These are phyloP conservation scores for Serendipita vermifera DNA, from an alignment of 768 basidiomycete species.

Conservation along the genomic window DNA sequence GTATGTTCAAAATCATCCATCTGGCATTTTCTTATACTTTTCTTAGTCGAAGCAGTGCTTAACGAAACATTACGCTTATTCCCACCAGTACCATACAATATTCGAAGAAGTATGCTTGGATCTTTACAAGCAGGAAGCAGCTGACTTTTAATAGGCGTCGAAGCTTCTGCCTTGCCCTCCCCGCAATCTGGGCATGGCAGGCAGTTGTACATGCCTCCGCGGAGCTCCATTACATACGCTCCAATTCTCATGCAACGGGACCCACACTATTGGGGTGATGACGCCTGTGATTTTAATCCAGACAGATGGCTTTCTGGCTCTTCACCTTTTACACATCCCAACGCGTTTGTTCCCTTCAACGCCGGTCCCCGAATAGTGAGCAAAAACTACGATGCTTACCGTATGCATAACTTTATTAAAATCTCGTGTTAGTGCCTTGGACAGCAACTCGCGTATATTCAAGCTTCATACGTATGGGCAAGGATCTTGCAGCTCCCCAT, in stretches of 20 bases:
- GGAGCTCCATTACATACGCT: slow-evolving; percentile 44
- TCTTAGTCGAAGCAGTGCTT: slow-evolving; percentile 32
- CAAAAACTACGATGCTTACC: slow-evolving; percentile 11
- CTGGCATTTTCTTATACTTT: background rate
- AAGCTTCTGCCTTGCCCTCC: slow-evolving; percentile 32
- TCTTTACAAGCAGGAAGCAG: background rate
- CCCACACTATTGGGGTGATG: slow-evolving; percentile 54
- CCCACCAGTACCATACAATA: slow-evolving; percentile 65
- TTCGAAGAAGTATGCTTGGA: slow-evolving; percentile 31
- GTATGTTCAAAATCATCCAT: slow-evolving; percentile 28
- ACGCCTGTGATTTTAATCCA: slow-evolving; percentile 67
- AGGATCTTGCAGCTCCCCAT: slow-evolving; percentile 54
- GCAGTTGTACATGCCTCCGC: slow-evolving; percentile 44
- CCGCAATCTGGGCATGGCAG: slow-evolving; percentile 33
- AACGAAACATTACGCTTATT: slow-evolving; percentile 69
- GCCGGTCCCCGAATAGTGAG: slow-evolving; percentile 48
- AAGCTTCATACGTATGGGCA: slow-evolving; percentile 60
- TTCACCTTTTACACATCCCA: slow-evolving; percentile 34
- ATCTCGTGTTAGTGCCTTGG: slow-evolving; percentile 41
- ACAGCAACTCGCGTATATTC: slow-evolving; percentile 64
- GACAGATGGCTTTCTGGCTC: slow-evolving; percentile 60
- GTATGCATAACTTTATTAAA: too few species aligned
- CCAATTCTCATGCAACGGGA: slow-evolving; percentile 56
- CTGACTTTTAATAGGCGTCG: slow-evolving; percentile 26
- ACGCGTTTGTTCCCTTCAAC: slow-evolving; percentile 61